These are phyloP conservation scores for Zymoseptoria ardabiliae DNA, from an alignment of 2,329 filamentous ascomycete species.

Conservation along the genomic window DNA sequence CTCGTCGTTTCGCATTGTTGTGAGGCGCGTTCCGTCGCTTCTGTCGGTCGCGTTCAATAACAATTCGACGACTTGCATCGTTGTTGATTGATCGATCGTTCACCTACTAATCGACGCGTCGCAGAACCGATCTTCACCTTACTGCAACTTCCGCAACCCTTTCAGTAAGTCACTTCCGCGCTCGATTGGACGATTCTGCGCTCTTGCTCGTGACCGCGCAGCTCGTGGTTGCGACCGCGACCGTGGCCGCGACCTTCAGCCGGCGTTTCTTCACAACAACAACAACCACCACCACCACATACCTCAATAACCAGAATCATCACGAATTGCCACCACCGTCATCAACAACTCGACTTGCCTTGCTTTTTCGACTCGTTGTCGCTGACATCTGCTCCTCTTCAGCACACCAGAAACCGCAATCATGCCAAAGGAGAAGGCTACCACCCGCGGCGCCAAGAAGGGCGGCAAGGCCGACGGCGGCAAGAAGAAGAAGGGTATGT, in stretches of 20 bases:
- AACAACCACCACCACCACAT: slow-evolving; percentile 1
- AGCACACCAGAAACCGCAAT: slow-evolving; percentile 28
- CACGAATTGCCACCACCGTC: slow-evolving; percentile 7
- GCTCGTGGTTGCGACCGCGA: slow-evolving; percentile 17
- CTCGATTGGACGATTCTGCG: slow-evolving; percentile 2
- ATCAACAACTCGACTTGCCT: not conserved
- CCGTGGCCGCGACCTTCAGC: slow-evolving; percentile 10
- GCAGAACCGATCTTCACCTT: not conserved
- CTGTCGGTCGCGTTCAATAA: not conserved
- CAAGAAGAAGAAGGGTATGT: slow-evolving; percentile 67
- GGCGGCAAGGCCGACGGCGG: slow-evolving; percentile 38
- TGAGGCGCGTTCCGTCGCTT: not conserved
- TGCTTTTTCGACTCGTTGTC: slow-evolving; percentile 1
- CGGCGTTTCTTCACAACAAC: slow-evolving; percentile 4
- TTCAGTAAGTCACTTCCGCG: slow-evolving; percentile 11
- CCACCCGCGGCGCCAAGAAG: slow-evolving; percentile 53
- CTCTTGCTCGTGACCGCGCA: slow-evolving; percentile 11
- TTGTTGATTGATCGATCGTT: not conserved
- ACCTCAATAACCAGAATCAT: slow-evolving; percentile 4
- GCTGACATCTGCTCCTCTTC: slow-evolving; percentile 4
- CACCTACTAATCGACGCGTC: not conserved
- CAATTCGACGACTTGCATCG: not conserved
- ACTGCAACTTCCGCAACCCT: not conserved
- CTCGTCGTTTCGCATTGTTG: not conserved
- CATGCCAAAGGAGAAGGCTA: slow-evolving; percentile 64